These are phyloP conservation scores for Lactuca saligna DNA, from an alignment of 129 eudicot genomes.

Conservation along the genomic window DNA sequence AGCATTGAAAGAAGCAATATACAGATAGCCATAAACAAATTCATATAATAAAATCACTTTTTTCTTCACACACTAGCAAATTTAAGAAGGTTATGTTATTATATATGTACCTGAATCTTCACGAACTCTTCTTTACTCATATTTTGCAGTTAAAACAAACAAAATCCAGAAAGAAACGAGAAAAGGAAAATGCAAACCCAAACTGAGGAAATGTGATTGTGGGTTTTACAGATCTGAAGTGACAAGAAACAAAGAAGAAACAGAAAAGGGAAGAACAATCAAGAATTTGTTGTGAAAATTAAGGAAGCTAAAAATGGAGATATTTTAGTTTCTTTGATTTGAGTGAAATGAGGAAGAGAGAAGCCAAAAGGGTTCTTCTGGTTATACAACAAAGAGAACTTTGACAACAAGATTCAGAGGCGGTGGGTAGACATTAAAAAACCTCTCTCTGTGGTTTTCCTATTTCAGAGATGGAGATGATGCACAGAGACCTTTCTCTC, in stretches of 20 bases:
- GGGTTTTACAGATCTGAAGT: constrained; percentile 33
- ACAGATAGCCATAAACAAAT: constrained; percentile 3
- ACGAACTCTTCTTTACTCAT: constrained; percentile 99
- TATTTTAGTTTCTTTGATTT: constrained; percentile 14
- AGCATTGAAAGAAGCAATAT: constrained; percentile 22
- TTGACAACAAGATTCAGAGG: constrained; percentile 37
- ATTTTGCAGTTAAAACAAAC: constrained; percentile 19
- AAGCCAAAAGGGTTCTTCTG: constrained; percentile 8
- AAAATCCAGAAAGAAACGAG: constrained; percentile 10
- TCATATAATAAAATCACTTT: constrained; percentile 7
- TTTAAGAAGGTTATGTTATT: background rate
- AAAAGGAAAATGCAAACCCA: background rate
- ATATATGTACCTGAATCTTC: constrained; percentile 83
- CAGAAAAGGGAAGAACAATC: constrained; percentile 9
- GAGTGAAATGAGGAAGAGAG: constrained; percentile 27
- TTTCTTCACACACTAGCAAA: constrained; percentile 15
- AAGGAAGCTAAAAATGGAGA: constrained; percentile 10
- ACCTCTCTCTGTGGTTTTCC: constrained; percentile 24
- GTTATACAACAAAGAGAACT: constrained; percentile 20
- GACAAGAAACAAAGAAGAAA: constrained; percentile 12
- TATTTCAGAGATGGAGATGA: constrained; percentile 20
- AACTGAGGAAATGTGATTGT: constrained; percentile 8
- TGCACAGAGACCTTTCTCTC: background rate
- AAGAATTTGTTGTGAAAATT: constrained; percentile 22
- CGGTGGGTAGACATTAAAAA: constrained; percentile 71